phyloP scores from a whole-genome alignment of 352 stramenopile species.

The Globisporangium yorkense region DNA sequence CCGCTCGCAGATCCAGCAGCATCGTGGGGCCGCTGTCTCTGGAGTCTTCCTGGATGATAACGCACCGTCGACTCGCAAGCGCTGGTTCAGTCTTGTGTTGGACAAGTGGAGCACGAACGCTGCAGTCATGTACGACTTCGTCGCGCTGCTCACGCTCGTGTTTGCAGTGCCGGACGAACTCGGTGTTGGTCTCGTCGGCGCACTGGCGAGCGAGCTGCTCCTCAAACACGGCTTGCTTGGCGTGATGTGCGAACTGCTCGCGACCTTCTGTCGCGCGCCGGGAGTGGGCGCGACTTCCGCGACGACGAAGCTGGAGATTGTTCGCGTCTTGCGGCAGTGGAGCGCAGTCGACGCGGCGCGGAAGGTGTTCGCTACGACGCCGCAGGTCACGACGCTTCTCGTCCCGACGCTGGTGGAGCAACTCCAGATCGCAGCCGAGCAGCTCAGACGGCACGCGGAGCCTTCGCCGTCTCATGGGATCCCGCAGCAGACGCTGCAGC shows the following conservation, averaged over 20 bases:
- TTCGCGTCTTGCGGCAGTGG: constrained; percentile 8
- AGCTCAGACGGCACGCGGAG: neutral
- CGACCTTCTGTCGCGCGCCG: neutral
- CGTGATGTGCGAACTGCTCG: constrained; percentile 1
- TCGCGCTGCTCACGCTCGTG: constrained; percentile 12
- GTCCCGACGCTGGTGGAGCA: neutral
- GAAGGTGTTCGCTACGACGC: neutral
- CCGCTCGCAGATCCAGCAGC: constrained; percentile 12
- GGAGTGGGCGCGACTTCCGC: neutral
- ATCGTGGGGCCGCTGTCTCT: neutral
- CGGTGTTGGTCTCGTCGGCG: neutral
- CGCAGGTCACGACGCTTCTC: neutral
- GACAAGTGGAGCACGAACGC: constrained; percentile 4
- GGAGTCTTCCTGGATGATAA: constrained; percentile 8
- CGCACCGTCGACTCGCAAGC: neutral
- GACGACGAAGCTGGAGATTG: constrained; percentile 2
- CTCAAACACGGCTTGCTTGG: neutral
- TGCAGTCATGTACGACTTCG: constrained; percentile 15
- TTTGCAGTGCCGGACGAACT: constrained; percentile 16
- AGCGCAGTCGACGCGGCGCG: constrained; percentile 1
- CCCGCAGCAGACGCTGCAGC: neutral
- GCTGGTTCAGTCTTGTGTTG: constrained; percentile 14
- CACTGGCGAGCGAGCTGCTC: constrained; percentile 4
- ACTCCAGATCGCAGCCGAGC: neutral
- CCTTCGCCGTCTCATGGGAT: neutral